phyloP scores from a whole-genome alignment of 208 protist species.

The Phytomonas serpens region DNA sequence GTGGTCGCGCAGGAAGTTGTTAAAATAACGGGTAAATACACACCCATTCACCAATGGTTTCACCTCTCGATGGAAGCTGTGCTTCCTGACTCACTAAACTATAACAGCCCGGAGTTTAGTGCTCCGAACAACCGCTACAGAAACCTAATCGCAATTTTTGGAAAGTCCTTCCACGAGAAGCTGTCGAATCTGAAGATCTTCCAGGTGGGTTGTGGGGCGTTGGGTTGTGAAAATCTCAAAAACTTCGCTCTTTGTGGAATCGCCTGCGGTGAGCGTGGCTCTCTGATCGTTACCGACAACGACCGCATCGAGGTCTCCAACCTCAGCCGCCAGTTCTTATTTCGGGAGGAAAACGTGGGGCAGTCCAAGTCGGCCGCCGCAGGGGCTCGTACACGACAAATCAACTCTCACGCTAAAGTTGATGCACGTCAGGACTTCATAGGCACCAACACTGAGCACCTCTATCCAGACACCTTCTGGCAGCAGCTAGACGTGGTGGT shows the following conservation, averaged over 20 bases:
- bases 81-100: constrained; percentile 28
- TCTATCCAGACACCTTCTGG: constrained; percentile 97
- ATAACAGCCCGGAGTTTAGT: constrained; percentile 27
- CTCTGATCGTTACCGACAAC: constrained; percentile 98
- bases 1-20: constrained; percentile 96
- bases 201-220: constrained; percentile 97
- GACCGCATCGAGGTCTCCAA: constrained; percentile 99
- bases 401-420: constrained; percentile 93
- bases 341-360: constrained; percentile 95
- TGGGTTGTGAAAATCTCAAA: constrained; percentile 99
- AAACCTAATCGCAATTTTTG: constrained; percentile 69
- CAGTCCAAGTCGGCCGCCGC: constrained; percentile 95
- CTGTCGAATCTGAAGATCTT: constrained; percentile 76
- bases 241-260: constrained; percentile 99
- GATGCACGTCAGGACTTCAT: constrained; percentile 88
- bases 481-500: constrained; percentile 91
- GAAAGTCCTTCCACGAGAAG: constrained; percentile 57
- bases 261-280: constrained; percentile 65
- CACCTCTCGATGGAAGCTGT: constrained; percentile 90
- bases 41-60: constrained; percentile 93
- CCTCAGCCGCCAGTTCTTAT: constrained; percentile 99
- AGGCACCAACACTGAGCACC: constrained; percentile 92
- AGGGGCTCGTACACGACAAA: constrained; percentile 81
- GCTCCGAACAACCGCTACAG: constrained; percentile 57
- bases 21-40: constrained; percentile 96